A percentile compares a stretch with the other conserved stretches of the same genome.
phyloP scores from a whole-genome alignment of 371 early-diverging fungal species.

The Mucor saturninus region DNA sequence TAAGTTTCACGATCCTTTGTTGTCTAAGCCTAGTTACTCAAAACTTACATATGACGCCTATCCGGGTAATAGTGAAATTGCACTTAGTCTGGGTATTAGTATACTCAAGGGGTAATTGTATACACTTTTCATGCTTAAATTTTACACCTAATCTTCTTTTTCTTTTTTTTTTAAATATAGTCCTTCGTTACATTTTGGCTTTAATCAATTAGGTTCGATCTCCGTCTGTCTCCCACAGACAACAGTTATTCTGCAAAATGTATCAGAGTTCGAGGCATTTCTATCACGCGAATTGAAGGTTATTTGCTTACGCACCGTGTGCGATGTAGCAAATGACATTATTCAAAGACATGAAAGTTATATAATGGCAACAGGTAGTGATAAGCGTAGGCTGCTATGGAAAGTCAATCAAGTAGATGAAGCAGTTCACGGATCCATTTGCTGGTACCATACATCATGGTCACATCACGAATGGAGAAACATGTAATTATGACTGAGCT shows the following conservation, averaged over 20 bases:
- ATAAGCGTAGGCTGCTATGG: slow-evolving; percentile 41
- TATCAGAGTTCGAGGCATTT: slow-evolving; percentile 50
- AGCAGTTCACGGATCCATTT: slow-evolving; percentile 44
- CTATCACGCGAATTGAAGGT: slow-evolving; percentile 52
- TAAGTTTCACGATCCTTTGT: slow-evolving; percentile 19
- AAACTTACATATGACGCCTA: slow-evolving; percentile 29
- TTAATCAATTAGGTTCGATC: slow-evolving; percentile 46
- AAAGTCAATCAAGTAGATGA: slow-evolving; percentile 56
- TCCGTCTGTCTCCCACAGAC: slow-evolving; percentile 48
- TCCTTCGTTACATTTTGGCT: slow-evolving; percentile 33
- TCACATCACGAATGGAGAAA: slow-evolving; percentile 33
- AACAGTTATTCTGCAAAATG: slow-evolving; percentile 42
- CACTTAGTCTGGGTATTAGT: slow-evolving; percentile 38
- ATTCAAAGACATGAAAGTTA: slow-evolving; percentile 27
- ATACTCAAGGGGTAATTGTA: slow-evolving; percentile 46
- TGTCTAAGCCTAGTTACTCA: not conserved
- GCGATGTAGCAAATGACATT: slow-evolving; percentile 51
- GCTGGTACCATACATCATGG: slow-evolving; percentile 24
- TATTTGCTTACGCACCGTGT: slow-evolving; percentile 46
- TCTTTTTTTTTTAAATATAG: slow-evolving; percentile 14
- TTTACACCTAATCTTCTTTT: not conserved
- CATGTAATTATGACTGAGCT: slow-evolving; percentile 36
- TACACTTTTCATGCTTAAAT: slow-evolving; percentile 11
- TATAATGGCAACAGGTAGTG: slow-evolving; percentile 25
- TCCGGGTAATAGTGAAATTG: slow-evolving; percentile 37